phyloP scores from a whole-genome alignment of 768 basidiomycete genomes.

The Serpula lacrymans region DNA sequence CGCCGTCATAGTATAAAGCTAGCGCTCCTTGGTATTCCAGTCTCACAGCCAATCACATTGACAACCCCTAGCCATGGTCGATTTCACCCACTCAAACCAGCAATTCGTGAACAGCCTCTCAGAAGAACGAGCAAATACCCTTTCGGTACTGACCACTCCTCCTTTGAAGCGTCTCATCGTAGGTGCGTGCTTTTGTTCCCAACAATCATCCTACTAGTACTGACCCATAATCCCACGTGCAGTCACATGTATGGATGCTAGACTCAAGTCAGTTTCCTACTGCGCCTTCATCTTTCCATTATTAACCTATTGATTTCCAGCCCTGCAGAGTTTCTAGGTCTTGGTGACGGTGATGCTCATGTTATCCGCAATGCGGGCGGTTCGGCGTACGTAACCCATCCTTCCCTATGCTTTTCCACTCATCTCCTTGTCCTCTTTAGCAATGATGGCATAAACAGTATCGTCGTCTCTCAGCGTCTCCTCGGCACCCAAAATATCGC shows the following conservation, averaged over 20 bases:
- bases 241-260: constrained; percentile 75
- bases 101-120: constrained; percentile 43
- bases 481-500: constrained; percentile 69
- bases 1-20: no score
- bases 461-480: constrained; percentile 69
- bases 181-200: constrained; percentile 19
- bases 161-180: constrained; percentile 39
- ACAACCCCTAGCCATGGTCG: no score
- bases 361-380: constrained; percentile 74
- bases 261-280: constrained; percentile 48
- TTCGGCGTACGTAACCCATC: constrained; percentile 41
- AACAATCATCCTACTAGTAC: constrained; percentile 2
- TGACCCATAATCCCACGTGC: background rate
- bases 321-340: constrained; percentile 54
- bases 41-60: no score
- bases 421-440: constrained; percentile 27
- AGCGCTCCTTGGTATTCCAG: no score
- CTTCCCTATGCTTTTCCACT: background rate
- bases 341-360: constrained; percentile 67
- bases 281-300: background rate
- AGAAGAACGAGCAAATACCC: no score
- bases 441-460: constrained; percentile 57
- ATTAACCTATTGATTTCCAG: constrained; percentile 25
- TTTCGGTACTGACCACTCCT: constrained; percentile 28
- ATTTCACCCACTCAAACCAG: constrained; percentile 38